Conservation (phyloP, 345 rosid genomes). For the Ailanthus altissimus region DNA sequence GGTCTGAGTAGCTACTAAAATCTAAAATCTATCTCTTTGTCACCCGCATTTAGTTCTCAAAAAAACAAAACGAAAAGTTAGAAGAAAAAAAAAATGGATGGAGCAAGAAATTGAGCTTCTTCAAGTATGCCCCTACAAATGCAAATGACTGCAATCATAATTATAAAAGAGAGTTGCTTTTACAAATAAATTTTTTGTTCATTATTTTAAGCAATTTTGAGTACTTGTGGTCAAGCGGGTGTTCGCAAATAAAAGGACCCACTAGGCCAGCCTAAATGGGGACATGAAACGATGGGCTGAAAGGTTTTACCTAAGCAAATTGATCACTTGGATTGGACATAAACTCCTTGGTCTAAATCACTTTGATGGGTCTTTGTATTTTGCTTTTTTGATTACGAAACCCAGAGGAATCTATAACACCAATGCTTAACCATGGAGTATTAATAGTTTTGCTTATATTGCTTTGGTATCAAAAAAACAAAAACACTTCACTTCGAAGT, state of each 20-base stretch:
- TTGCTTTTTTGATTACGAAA: slow-evolving; percentile 8
- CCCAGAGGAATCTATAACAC: slow-evolving; percentile 26
- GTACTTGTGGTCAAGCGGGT: slow-evolving; percentile 55
- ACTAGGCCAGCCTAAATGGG: slow-evolving; percentile 27
- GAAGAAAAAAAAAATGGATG: background rate
- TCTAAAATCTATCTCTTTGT: slow-evolving; percentile 29
- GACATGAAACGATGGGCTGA: slow-evolving; percentile 67
- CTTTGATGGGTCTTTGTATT: background rate
- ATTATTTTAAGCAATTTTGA: background rate
- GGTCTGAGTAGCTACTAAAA: slow-evolving; percentile 37
- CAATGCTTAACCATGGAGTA: slow-evolving; percentile 27
- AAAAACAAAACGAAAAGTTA: background rate
- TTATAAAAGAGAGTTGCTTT: slow-evolving; percentile 28
- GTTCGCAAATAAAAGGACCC: slow-evolving; percentile 42
- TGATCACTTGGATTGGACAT: slow-evolving; percentile 38
- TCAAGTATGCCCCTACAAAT: slow-evolving; percentile 22
- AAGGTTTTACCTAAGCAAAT: slow-evolving; percentile 47
- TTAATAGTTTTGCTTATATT: slow-evolving; percentile 15
- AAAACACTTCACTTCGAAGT: slow-evolving; percentile 16
- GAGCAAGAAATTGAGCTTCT: slow-evolving; percentile 16
- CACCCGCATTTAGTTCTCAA: slow-evolving; percentile 13
- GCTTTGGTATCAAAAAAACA: slow-evolving; percentile 24
- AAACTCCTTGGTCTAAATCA: slow-evolving; percentile 28
- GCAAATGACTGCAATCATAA: slow-evolving; percentile 52
- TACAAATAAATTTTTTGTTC: background rate